Evolutionary conservation across 208 protist genomes (phyloP), one percentile per base, ranked within the genome.

Genomic region (Crithidia sp.): DNA sequence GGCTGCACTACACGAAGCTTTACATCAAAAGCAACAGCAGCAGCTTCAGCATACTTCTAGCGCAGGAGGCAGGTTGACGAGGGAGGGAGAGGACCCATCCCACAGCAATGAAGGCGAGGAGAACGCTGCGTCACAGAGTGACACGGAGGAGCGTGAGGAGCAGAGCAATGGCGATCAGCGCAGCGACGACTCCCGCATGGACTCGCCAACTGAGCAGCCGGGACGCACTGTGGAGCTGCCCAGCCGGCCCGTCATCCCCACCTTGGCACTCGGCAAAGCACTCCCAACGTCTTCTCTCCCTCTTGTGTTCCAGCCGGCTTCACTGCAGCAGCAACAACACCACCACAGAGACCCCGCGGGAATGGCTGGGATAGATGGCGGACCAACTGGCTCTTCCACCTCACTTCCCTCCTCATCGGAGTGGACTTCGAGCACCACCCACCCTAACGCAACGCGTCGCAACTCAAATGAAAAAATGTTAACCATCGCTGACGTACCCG

Each of bases 201-300:
- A 58, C 19, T 59, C 64, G 14, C 64, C 64, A 57, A 40, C 52
- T 2, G 64, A 68, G 7, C 37, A 68, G 64, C 64, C 64, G 8
- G 39, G 64, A 49, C 36, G n/a, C 28, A 13, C 40, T 2, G 5
- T 59, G 4, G 49, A 43, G n/a, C 12, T 43, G 44, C 47, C 55
- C 0, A 17, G n/a, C 5, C n/a, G 74, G 6, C 74, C 74, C 14
- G 10, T 64, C 39, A 74, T 79, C 40, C 74, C 74, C 4, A 36
- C 54, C 5, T 36, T 79, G 39, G 59, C 60, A 13, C 28, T 79
- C 2, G 67, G 67, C 59, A 73, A 52, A 49, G 45, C 45, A 13
- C 45, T 49, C 2, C 67, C 74, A 55, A 58, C 60, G 54, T 7
- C 39, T 47, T 52, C 57, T 13, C 40, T 16, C n/a, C 19, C 36